Evolutionary conservation across 108 stramenopile species (phyloP), one percentile per base, ranked within the genome.

Genomic region (Fragilariopsis cylindrus): DNA sequence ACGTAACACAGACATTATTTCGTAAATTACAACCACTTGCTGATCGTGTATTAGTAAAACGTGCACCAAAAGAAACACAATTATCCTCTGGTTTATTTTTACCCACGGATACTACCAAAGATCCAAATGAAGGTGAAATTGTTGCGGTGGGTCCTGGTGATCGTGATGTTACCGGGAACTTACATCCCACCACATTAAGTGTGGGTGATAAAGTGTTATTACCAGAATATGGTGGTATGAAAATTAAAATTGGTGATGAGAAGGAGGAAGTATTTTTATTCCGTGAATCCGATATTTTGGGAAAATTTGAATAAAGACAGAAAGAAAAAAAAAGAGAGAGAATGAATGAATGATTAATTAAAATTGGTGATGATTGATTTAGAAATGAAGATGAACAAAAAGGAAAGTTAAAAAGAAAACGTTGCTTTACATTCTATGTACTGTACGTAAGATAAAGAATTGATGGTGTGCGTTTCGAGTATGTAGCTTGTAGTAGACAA

Each of bases 111-210:
- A 85, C 87, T 9, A 88, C 87, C 45, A 97, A 95, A 80, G 97
- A 98, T 77, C 81, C 95, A 41, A 97, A 96, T 73, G 98, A 98
- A 74, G 99, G 92, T 9, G 90, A 92, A 55, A 97, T 99, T 7
- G 75, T 99, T 16, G 94, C 98, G 8, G 96, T 97, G n/a, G 99
- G 98, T 50, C 98, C 98, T 1, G 98, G 98, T 65, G 69, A 92
- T 53, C 70, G 88, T 8, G 93, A 94, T 74, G 88, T 91, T 15
- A 87, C 80, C 15, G 93, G 93, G 48, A 79, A 54, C n/a, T 65
- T 92, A 69, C 93, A 92, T 80, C 71, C 82, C 13, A 81, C 89
- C 47, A 79, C 84, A 13, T 65, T 94, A 48, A 81, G 76, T 67
- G 80, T 77, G 6, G 98, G 98, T 46, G 98, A 98, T 79, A 84